Base-by-base conservation (phyloP, 2,329 filamentous ascomycete genomes). In the Pestalotiopsis sp. region DNA sequence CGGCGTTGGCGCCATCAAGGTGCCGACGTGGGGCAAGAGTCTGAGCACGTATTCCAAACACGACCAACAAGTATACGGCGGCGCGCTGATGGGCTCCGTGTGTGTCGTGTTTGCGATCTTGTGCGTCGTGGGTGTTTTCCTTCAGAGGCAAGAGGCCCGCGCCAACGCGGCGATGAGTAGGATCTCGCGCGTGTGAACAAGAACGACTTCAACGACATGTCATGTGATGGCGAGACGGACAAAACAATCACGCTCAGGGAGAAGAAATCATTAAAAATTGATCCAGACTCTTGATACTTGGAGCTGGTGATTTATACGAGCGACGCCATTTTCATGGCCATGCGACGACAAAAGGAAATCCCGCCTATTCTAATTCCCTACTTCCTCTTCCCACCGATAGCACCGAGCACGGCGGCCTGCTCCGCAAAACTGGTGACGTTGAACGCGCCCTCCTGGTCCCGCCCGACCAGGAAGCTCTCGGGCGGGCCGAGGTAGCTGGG, bases 401-500 rank as follows among this genome's bases (percentile, higher is more conserved):
- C 41, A 3, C 68, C 68, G 6, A 69, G 25, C 20, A 69, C 68
- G 9, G 52, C 31, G 13, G 31, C 61, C 66, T 69, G 65, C 36
- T 68, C 74, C 59, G 76, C 73, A 72, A 84, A 84, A 58, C 78
- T 82, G 7, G 78, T 81, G 68, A 79, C 78, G 31, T 80, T 77
- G 67, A 80, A 80, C 17, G 63, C 68, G 7, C 82, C 82, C 56
- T 76, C 64, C 68, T 74, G 66, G 66, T 85, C 82, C 25, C 81
- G 75, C 0, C 83, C 83, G 1, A 83, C 75, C 12, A 84, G 72
- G 70, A 86, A 86, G 65, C 85, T 88, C 81, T 88, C 86, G 0
- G 86, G 87, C 3, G 87, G 87, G 0, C 87, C 87, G 2, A 90
- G 77, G 71, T 88, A 89, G 63, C 84, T 87, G 17, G 81, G 77